Evolutionary conservation across 2,329 filamentous ascomycete genomes (phyloP).

Genomic region (Coniochaeta hoffmannii): DNA sequence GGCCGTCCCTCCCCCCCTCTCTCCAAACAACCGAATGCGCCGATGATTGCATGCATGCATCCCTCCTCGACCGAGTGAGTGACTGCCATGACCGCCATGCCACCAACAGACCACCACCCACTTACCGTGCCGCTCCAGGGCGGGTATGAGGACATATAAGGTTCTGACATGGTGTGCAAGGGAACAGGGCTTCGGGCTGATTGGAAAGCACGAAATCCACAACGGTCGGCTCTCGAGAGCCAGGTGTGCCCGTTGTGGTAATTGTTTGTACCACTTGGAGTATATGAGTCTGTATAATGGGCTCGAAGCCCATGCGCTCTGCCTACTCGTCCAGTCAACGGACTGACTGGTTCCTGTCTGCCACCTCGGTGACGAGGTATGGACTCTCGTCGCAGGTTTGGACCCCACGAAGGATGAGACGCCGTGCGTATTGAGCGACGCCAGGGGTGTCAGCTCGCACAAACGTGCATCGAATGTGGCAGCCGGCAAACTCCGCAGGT

Average conservation of each 20-base stretch:
- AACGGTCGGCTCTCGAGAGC: background rate
- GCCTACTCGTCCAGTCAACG: background rate
- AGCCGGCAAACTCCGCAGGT: background rate
- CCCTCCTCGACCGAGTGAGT: background rate
- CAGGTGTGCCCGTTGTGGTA: background rate
- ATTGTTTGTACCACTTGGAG: background rate
- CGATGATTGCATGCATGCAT: background rate
- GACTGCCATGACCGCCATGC: background rate
- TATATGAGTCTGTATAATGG: background rate
- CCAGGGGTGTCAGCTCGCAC: background rate
- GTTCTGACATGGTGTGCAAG: background rate
- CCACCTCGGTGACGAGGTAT: background rate
- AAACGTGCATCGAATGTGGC: background rate
- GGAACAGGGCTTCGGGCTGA: background rate
- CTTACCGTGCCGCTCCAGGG: background rate
- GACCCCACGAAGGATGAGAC: background rate
- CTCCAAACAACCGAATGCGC: background rate
- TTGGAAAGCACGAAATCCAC: background rate
- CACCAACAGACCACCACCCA: background rate
- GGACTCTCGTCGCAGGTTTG: background rate
- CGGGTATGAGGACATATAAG: background rate
- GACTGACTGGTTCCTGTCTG: background rate
- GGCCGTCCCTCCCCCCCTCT: background rate
- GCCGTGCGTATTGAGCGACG: background rate
- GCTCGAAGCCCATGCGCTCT: background rate